Base-by-base conservation (phyloP, 2,329 filamentous ascomycete genomes). In the Colletotrichum sp. region DNA sequence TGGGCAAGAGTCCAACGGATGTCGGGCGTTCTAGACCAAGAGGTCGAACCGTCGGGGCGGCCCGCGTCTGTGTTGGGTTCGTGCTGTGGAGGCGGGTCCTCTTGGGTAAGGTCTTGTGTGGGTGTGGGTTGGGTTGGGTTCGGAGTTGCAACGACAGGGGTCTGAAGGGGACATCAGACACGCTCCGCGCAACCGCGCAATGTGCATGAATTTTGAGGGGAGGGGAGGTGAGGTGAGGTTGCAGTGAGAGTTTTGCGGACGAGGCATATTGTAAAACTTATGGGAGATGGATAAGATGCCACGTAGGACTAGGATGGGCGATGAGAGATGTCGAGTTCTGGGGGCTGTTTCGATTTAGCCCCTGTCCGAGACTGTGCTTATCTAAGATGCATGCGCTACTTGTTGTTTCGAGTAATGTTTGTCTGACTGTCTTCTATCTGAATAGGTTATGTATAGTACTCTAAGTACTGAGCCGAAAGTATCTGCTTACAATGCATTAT, bases 71-170 rank as follows among this genome's bases (percentile, higher is more conserved):
- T 48, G 43, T 24, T 64, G 4, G 63, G 63, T 39, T 66, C 36
- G 21, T 26, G 48, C 34, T 52, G 30, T 60, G 60, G 48, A 71
- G 63, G 55, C 64, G 71, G 71, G 55, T 43, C 36, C 36, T n/a
- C 36, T 43, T 43, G 36, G 36, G 36, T 39, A 39, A 5, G 36
- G 36, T 39, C n/a, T n/a, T 9, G 64, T 30, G 64, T 72, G 64
- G 64, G 69, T 67, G 63, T 72, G 64, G 64, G 69, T 67, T 72
- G 64, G 64, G 69, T 67, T 60, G 48, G 30, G 48, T 26, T 28
- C 7, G 1, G 43, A 43, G 16, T 28, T 6, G 21, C 36, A 68
- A 6, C 21, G 64, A 63, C 64, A 24, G 36, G 64, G 65, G 55
- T 55, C 36, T n/a, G 71, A 63, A 39, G 71, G 24, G 36, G 16